Percentiles rank a stretch among this genome's conserved stretches.
Conservation (phyloP, 2,329 filamentous ascomycete genomes). For the Podosphaera xanthii region DNA sequence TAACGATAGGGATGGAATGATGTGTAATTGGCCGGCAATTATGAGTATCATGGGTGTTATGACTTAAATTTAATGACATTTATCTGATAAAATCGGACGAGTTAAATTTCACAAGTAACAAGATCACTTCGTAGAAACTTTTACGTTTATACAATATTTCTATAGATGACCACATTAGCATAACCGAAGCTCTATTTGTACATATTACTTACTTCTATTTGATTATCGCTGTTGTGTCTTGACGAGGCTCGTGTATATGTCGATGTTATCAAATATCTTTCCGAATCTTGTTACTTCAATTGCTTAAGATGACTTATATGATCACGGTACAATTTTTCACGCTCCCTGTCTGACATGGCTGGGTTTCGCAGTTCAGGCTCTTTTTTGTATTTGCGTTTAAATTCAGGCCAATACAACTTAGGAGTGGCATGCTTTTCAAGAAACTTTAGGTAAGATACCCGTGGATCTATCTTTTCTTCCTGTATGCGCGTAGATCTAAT, state of each 20-base stretch:
- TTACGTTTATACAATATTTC: too few species aligned
- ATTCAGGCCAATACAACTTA: constrained; percentile 94
- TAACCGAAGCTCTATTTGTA: too few species aligned
- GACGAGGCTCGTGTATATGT: neutral
- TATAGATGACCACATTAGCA: too few species aligned
- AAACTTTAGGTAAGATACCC: constrained; percentile 60
- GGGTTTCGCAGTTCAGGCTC: constrained; percentile 60
- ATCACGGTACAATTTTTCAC: constrained; percentile 61
- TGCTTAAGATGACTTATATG: constrained; percentile 41
- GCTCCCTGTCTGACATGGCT: constrained; percentile 48
- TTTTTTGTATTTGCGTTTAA: constrained; percentile 72
- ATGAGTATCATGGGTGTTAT: too few species aligned
- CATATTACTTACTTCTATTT: too few species aligned
- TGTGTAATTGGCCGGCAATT: too few species aligned
- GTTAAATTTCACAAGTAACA: too few species aligned
- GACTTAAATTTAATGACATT: too few species aligned
- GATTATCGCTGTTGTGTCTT: neutral
- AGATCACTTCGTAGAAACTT: too few species aligned
- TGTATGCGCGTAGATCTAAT: constrained; percentile 50
- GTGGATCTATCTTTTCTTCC: constrained; percentile 62
- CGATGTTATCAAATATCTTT: neutral
- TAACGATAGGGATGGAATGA: too few species aligned
- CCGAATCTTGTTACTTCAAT: neutral
- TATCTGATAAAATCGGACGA: too few species aligned
- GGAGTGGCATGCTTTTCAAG: constrained; percentile 63